Base-by-base conservation (phyloP, 1,284 basidiomycete species). In the Trichosporon faecale region DNA sequence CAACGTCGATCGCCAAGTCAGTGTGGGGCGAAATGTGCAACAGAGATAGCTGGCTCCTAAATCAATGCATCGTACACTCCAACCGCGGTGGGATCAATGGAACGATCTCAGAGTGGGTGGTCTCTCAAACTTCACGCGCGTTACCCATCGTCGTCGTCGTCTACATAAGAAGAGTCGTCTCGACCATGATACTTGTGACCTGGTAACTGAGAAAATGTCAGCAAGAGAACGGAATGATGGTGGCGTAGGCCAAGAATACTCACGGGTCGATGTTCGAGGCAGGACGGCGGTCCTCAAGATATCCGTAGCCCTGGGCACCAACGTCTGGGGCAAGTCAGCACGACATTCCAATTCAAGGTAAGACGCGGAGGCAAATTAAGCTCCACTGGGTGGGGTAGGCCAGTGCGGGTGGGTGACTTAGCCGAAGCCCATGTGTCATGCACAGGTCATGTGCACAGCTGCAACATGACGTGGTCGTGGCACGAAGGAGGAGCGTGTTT, bases 271-370 rank as follows among this genome's bases (percentile, higher is more conserved):
- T 93, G 88, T 99, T 99, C 81, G 95, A 98, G 67, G 96, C 96
- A 40, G 95, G 95, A 76, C 95, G 93, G 25, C 95, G 89, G 86
- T 96, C 94, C 85, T 98, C 95, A 77, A 98, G 86, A 88, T 99
- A 99, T 57, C 97, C 96, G 82, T 91, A 92, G 73, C 95, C 95
- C 85, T 95, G 90, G 40, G 91, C 87, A 70, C 91, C 92, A 77
- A 97, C 94, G 84, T 96, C 93, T 78, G 95, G 88, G 49, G 49
- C 21, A 12, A 25, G 21, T 52, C 49, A 52, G 49, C 49, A 52
- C 49, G 18, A n/a, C 11, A 52, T 52, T 95, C 70, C 97, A 91
- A 74, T n/a, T 64, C 14, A 33, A 9, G 5, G 29, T 2, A 64
- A 33, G 27, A 33, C 27, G n/a, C 35, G 31, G 63, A 37, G 12